Evolutionary conservation across 129 eudicot genomes (phyloP).

Genomic region (Saposhnikovia divaricata): DNA sequence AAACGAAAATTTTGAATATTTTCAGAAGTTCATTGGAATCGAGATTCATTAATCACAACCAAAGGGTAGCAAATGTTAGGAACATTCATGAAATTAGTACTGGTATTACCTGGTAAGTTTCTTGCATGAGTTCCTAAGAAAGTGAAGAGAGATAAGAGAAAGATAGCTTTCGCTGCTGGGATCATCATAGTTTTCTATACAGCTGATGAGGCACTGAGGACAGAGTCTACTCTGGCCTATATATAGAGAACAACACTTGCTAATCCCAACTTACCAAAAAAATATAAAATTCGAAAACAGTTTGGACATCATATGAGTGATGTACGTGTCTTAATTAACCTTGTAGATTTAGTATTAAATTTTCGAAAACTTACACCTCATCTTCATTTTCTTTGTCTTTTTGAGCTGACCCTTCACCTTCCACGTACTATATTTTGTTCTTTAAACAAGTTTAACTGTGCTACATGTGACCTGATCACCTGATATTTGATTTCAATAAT

Average conservation of each 20-base stretch:
- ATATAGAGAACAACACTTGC: not conserved
- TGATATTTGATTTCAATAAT: not conserved
- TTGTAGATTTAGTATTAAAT: not conserved
- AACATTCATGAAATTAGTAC: not conserved
- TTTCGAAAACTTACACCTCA: not conserved
- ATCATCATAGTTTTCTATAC: not conserved
- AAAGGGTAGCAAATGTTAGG: not conserved
- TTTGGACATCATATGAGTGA: not conserved
- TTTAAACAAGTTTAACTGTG: not conserved
- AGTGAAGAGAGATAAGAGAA: not conserved
- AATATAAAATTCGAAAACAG: not conserved
- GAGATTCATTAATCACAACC: not conserved
- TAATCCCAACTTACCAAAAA: not conserved
- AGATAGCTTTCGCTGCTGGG: not conserved
- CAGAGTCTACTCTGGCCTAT: not conserved
- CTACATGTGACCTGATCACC: no score
- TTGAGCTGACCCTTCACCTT: not conserved
- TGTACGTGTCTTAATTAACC: not conserved
- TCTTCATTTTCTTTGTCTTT: not conserved
- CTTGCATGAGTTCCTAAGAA: conserved; percentile 5
- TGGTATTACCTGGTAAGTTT: not conserved
- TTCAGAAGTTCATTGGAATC: not conserved
- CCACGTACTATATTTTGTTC: not conserved
- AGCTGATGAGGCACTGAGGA: not conserved
- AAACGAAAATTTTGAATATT: no score